phyloP scores from a whole-genome alignment of 2,329 filamentous ascomycete genomes.

The Penicillium sp. region DNA sequence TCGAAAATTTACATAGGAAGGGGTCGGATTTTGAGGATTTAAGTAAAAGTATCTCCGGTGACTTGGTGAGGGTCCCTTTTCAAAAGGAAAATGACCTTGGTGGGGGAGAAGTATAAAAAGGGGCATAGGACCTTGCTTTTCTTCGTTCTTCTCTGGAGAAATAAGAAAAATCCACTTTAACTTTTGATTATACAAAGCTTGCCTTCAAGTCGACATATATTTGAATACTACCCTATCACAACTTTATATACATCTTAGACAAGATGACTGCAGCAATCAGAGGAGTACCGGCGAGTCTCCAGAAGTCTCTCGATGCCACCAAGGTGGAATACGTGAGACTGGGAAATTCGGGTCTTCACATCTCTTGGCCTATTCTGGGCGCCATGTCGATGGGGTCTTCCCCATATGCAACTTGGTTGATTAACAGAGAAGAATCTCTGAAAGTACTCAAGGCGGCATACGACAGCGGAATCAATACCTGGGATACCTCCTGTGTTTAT shows the following conservation, averaged over 20 bases:
- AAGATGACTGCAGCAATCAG: not conserved
- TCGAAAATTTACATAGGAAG: not conserved
- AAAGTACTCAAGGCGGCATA: conserved; percentile 23
- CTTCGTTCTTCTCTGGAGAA: not conserved
- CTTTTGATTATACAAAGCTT: not conserved
- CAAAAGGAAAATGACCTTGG: not conserved
- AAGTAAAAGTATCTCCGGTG: not conserved
- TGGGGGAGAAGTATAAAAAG: not conserved
- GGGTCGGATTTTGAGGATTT: conserved; percentile 1
- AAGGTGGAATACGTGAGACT: conserved; percentile 9
- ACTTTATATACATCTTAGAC: not conserved
- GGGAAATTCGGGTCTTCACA: conserved; percentile 8
- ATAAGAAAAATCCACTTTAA: not conserved
- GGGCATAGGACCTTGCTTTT: not conserved
- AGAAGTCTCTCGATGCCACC: conserved; percentile 8
- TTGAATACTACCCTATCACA: not conserved
- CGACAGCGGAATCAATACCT: conserved; percentile 25
- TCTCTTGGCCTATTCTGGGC: conserved; percentile 8
- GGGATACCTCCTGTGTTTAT: conserved; percentile 30
- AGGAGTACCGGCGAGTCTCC: not conserved
- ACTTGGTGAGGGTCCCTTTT: not conserved
- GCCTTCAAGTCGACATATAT: not conserved
- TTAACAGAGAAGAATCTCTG: conserved; percentile 4
- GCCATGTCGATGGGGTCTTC: not conserved
- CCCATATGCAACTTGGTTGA: conserved; percentile 3